phyloP scores from a whole-genome alignment of 1,284 basidiomycete genomes.

The Cutaneotrichosporon sp. region DNA sequence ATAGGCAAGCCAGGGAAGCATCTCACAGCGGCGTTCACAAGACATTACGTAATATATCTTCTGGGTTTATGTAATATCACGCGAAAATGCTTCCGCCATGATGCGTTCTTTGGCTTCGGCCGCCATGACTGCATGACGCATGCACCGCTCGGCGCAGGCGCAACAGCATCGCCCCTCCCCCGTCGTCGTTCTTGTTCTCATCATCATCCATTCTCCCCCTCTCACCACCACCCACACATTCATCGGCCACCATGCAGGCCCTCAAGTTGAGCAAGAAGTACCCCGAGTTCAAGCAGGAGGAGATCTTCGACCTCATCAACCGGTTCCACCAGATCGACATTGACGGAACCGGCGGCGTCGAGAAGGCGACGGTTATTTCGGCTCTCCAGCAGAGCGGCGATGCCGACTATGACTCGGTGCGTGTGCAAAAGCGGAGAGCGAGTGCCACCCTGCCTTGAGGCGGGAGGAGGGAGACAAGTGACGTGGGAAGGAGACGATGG shows the following conservation, averaged over 20 bases:
- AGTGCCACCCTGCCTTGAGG: too few species aligned
- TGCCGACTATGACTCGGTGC: slow-evolving; percentile 80
- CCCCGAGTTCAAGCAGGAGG: slow-evolving; percentile 85
- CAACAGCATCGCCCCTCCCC: too few species aligned
- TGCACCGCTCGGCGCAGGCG: neutral
- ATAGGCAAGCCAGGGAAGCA: too few species aligned
- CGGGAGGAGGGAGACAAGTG: neutral
- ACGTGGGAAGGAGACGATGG: too few species aligned
- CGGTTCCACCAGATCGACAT: slow-evolving; percentile 85
- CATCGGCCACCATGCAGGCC: slow-evolving; percentile 48
- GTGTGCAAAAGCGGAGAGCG: too few species aligned
- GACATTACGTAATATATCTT: neutral
- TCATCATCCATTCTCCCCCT: neutral
- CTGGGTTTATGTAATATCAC: neutral
- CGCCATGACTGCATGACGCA: neutral
- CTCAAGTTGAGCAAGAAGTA: slow-evolving; percentile 84
- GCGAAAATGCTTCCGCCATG: neutral
- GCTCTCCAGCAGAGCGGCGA: slow-evolving; percentile 74
- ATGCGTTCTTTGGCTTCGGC: neutral
- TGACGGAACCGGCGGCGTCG: slow-evolving; percentile 79
- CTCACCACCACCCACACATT: neutral
- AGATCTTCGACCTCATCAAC: slow-evolving; percentile 89
- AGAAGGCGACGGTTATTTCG: slow-evolving; percentile 77
- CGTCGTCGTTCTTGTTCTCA: neutral
- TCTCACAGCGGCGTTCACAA: too few species aligned